Evolutionary conservation across 2,329 filamentous ascomycete genomes (phyloP).

Genomic region (Allantophomopsis lycopodina): DNA sequence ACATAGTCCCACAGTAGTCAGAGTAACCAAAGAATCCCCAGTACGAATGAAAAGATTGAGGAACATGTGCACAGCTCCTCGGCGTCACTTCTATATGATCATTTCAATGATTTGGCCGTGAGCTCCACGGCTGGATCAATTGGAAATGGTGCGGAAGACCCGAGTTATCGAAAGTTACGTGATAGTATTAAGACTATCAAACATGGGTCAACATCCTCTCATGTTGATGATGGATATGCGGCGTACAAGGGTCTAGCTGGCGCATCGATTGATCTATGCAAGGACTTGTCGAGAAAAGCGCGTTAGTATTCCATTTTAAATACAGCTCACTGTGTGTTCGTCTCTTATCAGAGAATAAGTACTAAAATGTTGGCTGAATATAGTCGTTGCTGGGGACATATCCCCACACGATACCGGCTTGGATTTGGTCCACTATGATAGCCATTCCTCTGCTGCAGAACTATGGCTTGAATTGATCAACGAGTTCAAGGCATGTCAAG

Average conservation of each 20-base stretch:
- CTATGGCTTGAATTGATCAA: conserved; percentile 24
- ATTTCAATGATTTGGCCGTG: no score
- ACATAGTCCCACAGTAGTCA: no score
- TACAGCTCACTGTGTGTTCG: no score
- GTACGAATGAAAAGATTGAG: no score
- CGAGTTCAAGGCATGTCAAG: conserved; percentile 30
- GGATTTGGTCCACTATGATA: conserved; percentile 9
- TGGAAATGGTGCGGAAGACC: conserved; percentile 7
- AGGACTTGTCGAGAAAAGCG: conserved; percentile 25
- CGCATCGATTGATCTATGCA: conserved; percentile 25
- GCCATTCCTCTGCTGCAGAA: conserved; percentile 15
- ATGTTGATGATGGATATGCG: conserved; percentile 29
- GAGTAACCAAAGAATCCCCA: no score
- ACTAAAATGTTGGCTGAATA: conserved; percentile 3
- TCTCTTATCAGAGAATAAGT: no score
- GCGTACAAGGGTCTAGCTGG: conserved; percentile 28
- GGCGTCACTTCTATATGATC: no score
- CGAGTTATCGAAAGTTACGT: conserved; percentile 15
- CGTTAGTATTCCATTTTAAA: conserved; percentile 11
- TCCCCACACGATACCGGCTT: conserved; percentile 11
- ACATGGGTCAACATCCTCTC: conserved; percentile 8
- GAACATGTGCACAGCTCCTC: no score
- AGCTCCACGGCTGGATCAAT: no score
- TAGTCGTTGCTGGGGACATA: conserved; percentile 4
- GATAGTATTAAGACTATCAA: conserved; percentile 12